phyloP scores from a whole-genome alignment of 352 stramenopile genomes.

The Bremia lactucae region DNA sequence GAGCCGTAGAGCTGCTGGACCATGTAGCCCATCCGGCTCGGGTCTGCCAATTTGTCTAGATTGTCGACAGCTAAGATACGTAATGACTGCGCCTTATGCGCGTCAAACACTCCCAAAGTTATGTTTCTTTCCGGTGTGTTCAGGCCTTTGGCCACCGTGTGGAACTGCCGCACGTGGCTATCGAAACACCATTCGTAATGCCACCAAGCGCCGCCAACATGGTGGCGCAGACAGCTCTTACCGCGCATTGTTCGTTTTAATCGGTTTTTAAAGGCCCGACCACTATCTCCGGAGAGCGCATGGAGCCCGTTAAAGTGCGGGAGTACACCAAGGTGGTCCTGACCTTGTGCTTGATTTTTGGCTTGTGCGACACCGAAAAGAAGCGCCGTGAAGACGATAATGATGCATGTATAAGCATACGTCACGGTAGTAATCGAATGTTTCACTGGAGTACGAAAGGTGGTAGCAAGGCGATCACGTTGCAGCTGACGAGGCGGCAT shows the following conservation, averaged over 20 bases:
- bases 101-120: conserved; percentile 31
- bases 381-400: conserved; percentile 8
- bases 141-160: conserved; percentile 16
- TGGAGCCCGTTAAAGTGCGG: conserved; percentile 45
- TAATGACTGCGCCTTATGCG: conserved; percentile 23
- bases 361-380: conserved; percentile 2
- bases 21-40: conserved; percentile 46
- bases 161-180: conserved; percentile 57
- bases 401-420: conserved; percentile 8
- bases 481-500: conserved; percentile 19
- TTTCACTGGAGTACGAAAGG: conserved; percentile 1
- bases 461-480: not conserved
- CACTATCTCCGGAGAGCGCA: conserved; percentile 50
- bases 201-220: conserved; percentile 61
- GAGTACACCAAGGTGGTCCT: conserved; percentile 1
- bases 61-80: conserved; percentile 31
- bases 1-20: conserved; percentile 40
- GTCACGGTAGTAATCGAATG: not conserved
- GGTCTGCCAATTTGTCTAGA: conserved; percentile 26
- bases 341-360: conserved; percentile 7
- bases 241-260: conserved; percentile 44
- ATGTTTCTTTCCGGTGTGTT: conserved; percentile 22
- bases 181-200: conserved; percentile 82
- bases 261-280: conserved; percentile 58
- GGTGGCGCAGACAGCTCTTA: conserved; percentile 44